Conservation (phyloP, 129 eudicot genomes). For the Tanacetum coccineum region DNA sequence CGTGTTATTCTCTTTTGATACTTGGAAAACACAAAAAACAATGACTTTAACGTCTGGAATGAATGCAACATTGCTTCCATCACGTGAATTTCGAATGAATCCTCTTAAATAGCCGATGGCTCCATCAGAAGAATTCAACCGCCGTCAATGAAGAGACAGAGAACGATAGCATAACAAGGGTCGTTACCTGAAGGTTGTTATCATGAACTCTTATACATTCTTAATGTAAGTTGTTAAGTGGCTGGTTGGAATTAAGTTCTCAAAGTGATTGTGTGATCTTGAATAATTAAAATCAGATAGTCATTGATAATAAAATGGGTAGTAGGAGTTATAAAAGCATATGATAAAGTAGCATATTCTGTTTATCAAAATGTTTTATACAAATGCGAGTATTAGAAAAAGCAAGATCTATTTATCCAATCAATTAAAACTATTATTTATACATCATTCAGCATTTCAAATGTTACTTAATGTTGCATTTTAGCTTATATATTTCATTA, state of each 20-base stretch:
- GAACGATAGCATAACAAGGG: conserved; percentile 21
- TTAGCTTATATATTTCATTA: too few relatives aligned
- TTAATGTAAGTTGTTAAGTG: not conserved
- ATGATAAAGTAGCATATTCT: too few relatives aligned
- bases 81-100: conserved; percentile 29
- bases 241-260: not conserved
- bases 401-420: too few relatives aligned
- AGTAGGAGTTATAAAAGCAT: not conserved
- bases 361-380: too few relatives aligned
- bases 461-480: too few relatives aligned
- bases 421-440: too few relatives aligned
- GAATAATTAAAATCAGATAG: not conserved
- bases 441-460: too few relatives aligned
- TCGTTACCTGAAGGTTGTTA: conserved; percentile 40
- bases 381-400: too few relatives aligned
- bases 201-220: conserved; percentile 6
- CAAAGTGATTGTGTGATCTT: too few relatives aligned
- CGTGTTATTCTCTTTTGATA: conserved; percentile 35
- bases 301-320: not conserved
- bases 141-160: conserved; percentile 30
- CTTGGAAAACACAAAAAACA: conserved; percentile 36
- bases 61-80: conserved; percentile 20
- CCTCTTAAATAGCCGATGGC: not conserved
- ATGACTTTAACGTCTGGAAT: conserved; percentile 33
- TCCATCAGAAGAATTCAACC: conserved; percentile 25